Conservation (phyloP, 768 basidiomycete species). For the Russula vinacea region DNA sequence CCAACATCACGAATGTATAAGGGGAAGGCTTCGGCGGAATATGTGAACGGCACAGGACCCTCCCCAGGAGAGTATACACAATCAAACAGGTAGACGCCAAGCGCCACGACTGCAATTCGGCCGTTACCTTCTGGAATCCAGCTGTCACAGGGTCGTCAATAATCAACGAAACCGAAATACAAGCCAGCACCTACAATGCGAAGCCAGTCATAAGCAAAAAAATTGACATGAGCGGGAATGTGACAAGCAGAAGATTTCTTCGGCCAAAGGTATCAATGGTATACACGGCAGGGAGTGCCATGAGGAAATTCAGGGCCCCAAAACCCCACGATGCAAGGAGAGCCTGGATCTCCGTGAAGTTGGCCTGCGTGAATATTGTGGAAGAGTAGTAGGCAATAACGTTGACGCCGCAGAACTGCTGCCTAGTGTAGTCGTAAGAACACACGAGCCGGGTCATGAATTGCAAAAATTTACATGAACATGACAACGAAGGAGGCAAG, state of each 20-base stretch:
- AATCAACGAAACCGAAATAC: neutral
- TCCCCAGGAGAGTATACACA: slow-evolving; percentile 81
- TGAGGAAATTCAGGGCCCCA: slow-evolving; percentile 46
- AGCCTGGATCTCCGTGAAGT: slow-evolving; percentile 52
- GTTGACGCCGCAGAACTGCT: slow-evolving; percentile 84
- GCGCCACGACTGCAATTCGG: slow-evolving; percentile 48
- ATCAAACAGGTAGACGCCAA: slow-evolving; percentile 57
- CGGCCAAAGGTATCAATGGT: slow-evolving; percentile 67
- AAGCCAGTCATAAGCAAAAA: slow-evolving; percentile 52
- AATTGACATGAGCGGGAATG: slow-evolving; percentile 54
- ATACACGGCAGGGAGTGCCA: slow-evolving; percentile 48
- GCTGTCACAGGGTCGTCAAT: slow-evolving; percentile 28
- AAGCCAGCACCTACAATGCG: slow-evolving; percentile 38
- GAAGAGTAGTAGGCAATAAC: slow-evolving; percentile 81
- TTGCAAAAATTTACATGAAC: slow-evolving; percentile 45
- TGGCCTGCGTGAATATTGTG: slow-evolving; percentile 62
- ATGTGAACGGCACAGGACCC: slow-evolving; percentile 88
- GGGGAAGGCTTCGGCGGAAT: slow-evolving; percentile 91
- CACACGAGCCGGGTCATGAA: too few relatives aligned
- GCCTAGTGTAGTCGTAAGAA: slow-evolving; percentile 38
- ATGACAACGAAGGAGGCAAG: slow-evolving; percentile 63
- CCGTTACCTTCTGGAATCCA: slow-evolving; percentile 44
- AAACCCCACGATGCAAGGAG: slow-evolving; percentile 60
- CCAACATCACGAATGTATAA: slow-evolving; percentile 76
- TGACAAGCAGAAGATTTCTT: slow-evolving; percentile 49